phyloP scores from a whole-genome alignment of 176 grass and related monocot species.

The Rhipidocladum racemiflorum region DNA sequence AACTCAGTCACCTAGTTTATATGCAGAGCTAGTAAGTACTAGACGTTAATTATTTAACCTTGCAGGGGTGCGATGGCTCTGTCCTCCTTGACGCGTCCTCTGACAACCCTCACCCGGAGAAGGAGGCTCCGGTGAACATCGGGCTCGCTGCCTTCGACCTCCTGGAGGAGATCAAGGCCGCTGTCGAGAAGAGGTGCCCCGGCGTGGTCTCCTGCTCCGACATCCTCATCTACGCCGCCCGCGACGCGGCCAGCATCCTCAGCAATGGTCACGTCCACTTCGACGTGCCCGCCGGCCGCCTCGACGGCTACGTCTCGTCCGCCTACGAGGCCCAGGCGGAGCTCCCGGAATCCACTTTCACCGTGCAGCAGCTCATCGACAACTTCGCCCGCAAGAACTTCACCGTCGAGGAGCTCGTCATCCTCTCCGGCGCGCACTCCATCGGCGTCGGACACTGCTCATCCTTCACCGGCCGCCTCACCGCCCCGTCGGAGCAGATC shows the following conservation, averaged over 20 bases:
- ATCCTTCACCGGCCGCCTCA: constrained; percentile 45
- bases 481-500: constrained; percentile 19
- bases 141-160: constrained; percentile 53
- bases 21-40: not conserved
- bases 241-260: constrained; percentile 47
- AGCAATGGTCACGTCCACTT: constrained; percentile 46
- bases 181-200: constrained; percentile 46
- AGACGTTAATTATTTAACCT: too few relatives aligned
- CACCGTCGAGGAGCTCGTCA: constrained; percentile 53
- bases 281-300: constrained; percentile 54
- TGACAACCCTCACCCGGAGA: constrained; percentile 49
- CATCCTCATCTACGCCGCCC: constrained; percentile 50
- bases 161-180: constrained; percentile 55
- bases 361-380: constrained; percentile 20
- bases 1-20: not conserved
- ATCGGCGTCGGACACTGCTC: constrained; percentile 63
- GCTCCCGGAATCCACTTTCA: constrained; percentile 42
- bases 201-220: constrained; percentile 67
- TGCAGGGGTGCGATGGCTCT: constrained; percentile 61
- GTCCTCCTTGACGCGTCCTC: constrained; percentile 42
- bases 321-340: constrained; percentile 41
- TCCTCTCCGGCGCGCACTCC: constrained; percentile 68
- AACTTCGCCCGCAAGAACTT: constrained; percentile 56
- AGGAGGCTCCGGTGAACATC: constrained; percentile 40
- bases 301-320: constrained; percentile 49